These are phyloP conservation scores for Naganishia randhawae DNA, from an alignment of 768 basidiomycete genomes.

Conservation along the genomic window DNA sequence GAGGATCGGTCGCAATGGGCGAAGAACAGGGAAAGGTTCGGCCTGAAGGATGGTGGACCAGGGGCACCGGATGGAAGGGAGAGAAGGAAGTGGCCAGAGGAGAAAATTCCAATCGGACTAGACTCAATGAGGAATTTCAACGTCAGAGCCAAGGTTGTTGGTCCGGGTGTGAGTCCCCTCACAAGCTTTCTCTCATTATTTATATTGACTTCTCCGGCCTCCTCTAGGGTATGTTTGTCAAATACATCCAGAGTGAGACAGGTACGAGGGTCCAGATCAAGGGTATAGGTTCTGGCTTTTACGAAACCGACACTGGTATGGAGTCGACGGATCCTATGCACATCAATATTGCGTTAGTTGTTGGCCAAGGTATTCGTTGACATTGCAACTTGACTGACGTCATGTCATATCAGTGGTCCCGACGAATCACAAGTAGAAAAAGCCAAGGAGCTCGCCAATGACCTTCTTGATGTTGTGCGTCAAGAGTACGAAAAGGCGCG, in stretches of 20 bases:
- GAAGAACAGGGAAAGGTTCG: conserved; percentile 47
- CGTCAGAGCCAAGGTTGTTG: conserved; percentile 93
- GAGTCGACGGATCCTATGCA: conserved; percentile 88
- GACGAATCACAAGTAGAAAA: conserved; percentile 81
- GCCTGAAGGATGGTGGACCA: conserved; percentile 29
- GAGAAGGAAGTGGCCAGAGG: conserved; percentile 90
- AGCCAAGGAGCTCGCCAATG: conserved; percentile 81
- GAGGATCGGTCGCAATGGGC: conserved; percentile 50
- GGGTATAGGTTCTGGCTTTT: conserved; percentile 87
- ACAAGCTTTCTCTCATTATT: not conserved
- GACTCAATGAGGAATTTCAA: conserved; percentile 95
- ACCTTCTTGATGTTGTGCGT: conserved; percentile 81
- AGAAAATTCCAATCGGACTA: conserved; percentile 82
- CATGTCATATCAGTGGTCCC: conserved; percentile 60
- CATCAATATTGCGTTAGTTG: conserved; percentile 78
- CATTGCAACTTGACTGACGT: not conserved
- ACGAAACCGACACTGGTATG: conserved; percentile 81
- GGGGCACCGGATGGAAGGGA: conserved; percentile 33
- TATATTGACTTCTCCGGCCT: not conserved
- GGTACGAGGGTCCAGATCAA: conserved; percentile 96
- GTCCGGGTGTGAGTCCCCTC: conserved; percentile 66
- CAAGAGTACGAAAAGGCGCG: conserved; percentile 80
- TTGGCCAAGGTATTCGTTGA: not conserved
- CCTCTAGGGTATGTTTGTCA: conserved; percentile 84
- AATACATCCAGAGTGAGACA: conserved; percentile 96